A percentile compares a stretch with the other conserved stretches of the same genome.
These are phyloP conservation scores for Catenaria anguillulae DNA, from an alignment of 371 early-diverging fungal genomes.

Conservation along the genomic window DNA sequence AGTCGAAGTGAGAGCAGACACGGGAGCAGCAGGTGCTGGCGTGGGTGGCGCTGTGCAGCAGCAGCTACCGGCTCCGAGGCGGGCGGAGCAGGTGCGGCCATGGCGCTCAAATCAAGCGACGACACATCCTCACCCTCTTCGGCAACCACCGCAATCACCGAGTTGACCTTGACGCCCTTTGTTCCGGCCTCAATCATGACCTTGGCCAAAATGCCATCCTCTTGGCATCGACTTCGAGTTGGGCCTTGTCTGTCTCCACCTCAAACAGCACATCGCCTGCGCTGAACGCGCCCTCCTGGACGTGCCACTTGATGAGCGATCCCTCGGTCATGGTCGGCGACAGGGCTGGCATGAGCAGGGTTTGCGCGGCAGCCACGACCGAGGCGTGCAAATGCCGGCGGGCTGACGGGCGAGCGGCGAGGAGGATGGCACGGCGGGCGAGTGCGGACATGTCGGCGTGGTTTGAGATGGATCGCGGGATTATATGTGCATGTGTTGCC, in stretches of 20 bases:
- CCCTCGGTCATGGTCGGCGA: slow-evolving; percentile 9
- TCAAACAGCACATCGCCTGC: slow-evolving; percentile 7
- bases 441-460: too few relatives aligned
- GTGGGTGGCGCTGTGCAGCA: too few relatives aligned
- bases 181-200: slow-evolving; percentile 1
- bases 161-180: background rate
- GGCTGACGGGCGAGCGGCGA: too few relatives aligned
- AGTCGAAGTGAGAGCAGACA: background rate
- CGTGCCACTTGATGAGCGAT: slow-evolving; percentile 1
- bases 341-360: slow-evolving; percentile 7
- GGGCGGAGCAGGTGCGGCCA: too few relatives aligned
- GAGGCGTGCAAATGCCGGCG: too few relatives aligned
- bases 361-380: too few relatives aligned
- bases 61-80: too few relatives aligned
- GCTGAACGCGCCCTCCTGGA: background rate
- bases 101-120: background rate
- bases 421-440: too few relatives aligned
- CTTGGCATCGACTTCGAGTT: slow-evolving; percentile 8
- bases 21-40: background rate
- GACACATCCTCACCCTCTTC: slow-evolving; percentile 3
- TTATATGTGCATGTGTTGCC: too few relatives aligned
- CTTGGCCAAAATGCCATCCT: slow-evolving; percentile 6
- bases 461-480: too few relatives aligned
- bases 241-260: slow-evolving; percentile 9
- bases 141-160: background rate